These are phyloP conservation scores for Boletales sp. DNA, from an alignment of 768 basidiomycete species.

Conservation along the genomic window DNA sequence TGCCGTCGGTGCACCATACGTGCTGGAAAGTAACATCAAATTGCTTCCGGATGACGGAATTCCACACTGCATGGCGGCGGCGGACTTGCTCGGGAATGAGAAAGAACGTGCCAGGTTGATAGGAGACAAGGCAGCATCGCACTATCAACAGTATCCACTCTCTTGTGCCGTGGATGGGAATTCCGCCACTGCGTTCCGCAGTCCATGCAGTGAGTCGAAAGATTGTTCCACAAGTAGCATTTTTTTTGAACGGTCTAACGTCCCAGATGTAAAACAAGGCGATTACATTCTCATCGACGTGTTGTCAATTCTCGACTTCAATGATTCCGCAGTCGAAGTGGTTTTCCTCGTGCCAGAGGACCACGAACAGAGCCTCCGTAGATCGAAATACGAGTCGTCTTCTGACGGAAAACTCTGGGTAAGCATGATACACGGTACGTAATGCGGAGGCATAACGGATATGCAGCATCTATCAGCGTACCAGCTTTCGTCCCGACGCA, in stretches of 20 bases:
- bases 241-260: slow-evolving; percentile 13
- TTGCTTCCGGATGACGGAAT: slow-evolving; percentile 35
- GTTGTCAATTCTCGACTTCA: slow-evolving; percentile 24
- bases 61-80: slow-evolving; percentile 23
- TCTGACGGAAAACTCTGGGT: slow-evolving; percentile 33
- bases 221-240: neutral
- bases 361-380: slow-evolving; percentile 31
- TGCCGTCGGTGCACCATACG: slow-evolving; percentile 43
- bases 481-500: slow-evolving; percentile 5
- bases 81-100: slow-evolving; percentile 44
- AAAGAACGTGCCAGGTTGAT: slow-evolving; percentile 31
- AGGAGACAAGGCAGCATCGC: slow-evolving; percentile 28
- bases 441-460: neutral
- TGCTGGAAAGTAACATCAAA: slow-evolving; percentile 51
- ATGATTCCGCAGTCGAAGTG: slow-evolving; percentile 25
- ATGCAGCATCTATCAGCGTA: slow-evolving; percentile 15
- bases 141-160: slow-evolving; percentile 44
- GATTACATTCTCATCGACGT: slow-evolving; percentile 41
- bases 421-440: slow-evolving; percentile 4
- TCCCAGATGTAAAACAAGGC: slow-evolving; percentile 25
- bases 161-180: slow-evolving; percentile 57
- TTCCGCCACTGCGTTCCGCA: slow-evolving; percentile 48
- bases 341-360: slow-evolving; percentile 35
- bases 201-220: slow-evolving; percentile 40
- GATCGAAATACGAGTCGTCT: slow-evolving; percentile 29